phyloP scores from a whole-genome alignment of 805 yeast species.

The Henningerozyma blattae region DNA sequence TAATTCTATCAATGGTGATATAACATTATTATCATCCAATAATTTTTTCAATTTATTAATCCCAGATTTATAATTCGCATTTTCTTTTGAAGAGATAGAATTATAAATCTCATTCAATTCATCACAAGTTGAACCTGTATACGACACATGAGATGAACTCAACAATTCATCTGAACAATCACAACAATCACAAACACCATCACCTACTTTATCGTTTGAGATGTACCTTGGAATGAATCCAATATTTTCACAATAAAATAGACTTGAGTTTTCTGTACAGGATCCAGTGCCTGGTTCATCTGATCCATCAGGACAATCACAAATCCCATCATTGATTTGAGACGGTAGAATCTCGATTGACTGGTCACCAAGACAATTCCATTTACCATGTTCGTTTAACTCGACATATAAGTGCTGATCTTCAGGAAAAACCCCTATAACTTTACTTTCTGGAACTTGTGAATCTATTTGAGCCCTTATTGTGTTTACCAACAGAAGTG shows the following conservation, averaged over 20 bases:
- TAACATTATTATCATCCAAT: slow-evolving; percentile 8
- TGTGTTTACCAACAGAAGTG: too few species aligned
- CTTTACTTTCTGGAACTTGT: too few species aligned
- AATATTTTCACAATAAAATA: slow-evolving; percentile 65
- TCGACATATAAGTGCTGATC: slow-evolving; percentile 10
- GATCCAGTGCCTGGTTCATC: slow-evolving; percentile 96
- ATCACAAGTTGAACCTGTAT: slow-evolving; percentile 12
- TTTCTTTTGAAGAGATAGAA: slow-evolving; percentile 31
- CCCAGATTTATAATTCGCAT: slow-evolving; percentile 42
- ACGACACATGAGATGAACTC: background rate
- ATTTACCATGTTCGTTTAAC: slow-evolving; percentile 34
- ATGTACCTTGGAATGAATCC: slow-evolving; percentile 57
- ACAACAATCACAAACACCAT: slow-evolving; percentile 95
- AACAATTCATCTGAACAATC: slow-evolving; percentile 84
- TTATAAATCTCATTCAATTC: slow-evolving; percentile 18
- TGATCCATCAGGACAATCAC: slow-evolving; percentile 96
- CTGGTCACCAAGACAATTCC: slow-evolving; percentile 63
- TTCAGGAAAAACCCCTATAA: slow-evolving; percentile 12
- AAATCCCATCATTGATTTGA: slow-evolving; percentile 76
- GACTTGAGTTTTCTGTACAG: slow-evolving; percentile 32
- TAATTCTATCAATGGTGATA: slow-evolving; percentile 9
- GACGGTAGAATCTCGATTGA: slow-evolving; percentile 44
- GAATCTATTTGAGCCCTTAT: too few species aligned
- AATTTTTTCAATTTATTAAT: slow-evolving; percentile 26
- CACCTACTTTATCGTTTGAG: slow-evolving; percentile 60